Conservation (phyloP, 441 rosid genomes). For the Populus hybrid region DNA sequence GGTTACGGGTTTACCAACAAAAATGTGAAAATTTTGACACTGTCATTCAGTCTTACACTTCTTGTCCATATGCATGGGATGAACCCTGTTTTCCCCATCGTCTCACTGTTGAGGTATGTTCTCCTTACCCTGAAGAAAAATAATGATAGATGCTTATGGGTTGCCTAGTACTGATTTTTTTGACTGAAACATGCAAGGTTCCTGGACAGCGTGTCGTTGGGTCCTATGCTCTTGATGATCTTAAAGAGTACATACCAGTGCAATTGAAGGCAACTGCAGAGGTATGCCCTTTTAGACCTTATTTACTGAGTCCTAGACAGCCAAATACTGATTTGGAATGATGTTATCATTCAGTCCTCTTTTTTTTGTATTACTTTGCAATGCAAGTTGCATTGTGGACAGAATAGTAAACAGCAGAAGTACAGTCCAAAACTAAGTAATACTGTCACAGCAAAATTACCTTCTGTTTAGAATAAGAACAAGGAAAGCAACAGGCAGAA, state of each 20-base stretch:
- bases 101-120: conserved; percentile 77
- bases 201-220: conserved; percentile 92
- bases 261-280: conserved; percentile 71
- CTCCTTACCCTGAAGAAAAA: not conserved
- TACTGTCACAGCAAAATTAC: too few relatives aligned
- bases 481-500: not conserved
- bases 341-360: not conserved
- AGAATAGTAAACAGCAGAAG: not conserved
- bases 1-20: conserved; percentile 86
- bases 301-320: not conserved
- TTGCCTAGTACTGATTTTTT: conserved; percentile 17
- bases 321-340: not conserved
- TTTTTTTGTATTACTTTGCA: not conserved
- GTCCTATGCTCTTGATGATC: conserved; percentile 77
- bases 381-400: not conserved
- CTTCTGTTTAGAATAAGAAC: not conserved
- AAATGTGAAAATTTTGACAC: conserved; percentile 90
- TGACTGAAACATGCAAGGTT: conserved; percentile 47
- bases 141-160: not conserved
- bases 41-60: conserved; percentile 69
- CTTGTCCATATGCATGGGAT: conserved; percentile 98
- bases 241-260: conserved; percentile 60
- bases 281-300: conserved; percentile 40
- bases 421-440: not conserved
- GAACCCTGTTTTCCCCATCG: conserved; percentile 95